A percentile compares a stretch with the other conserved stretches of the same genome.
These are phyloP conservation scores for Psilocybe azurescens DNA, from an alignment of 768 basidiomycete genomes.

Conservation along the genomic window DNA sequence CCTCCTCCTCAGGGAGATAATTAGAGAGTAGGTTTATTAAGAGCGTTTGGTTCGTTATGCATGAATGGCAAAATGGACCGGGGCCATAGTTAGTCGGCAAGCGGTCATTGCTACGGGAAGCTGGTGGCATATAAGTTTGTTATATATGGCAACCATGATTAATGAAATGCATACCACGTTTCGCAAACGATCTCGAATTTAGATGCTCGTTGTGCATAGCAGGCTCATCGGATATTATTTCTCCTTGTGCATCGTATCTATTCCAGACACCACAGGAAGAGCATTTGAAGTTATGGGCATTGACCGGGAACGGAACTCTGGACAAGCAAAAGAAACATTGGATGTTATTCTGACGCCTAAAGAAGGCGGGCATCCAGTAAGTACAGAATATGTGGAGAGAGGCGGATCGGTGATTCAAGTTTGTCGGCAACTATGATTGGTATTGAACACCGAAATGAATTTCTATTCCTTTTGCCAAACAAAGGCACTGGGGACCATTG, in stretches of 20 bases:
- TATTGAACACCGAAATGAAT: constrained; percentile 1
- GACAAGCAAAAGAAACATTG: constrained; percentile 81
- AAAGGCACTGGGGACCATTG: neutral
- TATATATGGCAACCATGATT: neutral
- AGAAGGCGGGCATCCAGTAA: constrained; percentile 45
- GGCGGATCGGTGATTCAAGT: too few relatives aligned
- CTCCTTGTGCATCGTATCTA: constrained; percentile 69
- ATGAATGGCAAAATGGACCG: constrained; percentile 82
- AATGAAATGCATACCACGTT: constrained; percentile 56
- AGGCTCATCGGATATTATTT: constrained; percentile 85
- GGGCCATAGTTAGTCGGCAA: constrained; percentile 66
- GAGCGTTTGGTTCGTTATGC: constrained; percentile 92
- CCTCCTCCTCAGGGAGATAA: constrained; percentile 82
- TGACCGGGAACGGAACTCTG: constrained; percentile 42
- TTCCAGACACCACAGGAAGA: constrained; percentile 76
- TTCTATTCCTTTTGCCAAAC: constrained; percentile 17
- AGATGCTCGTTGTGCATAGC: constrained; percentile 85
- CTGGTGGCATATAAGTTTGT: constrained; percentile 36
- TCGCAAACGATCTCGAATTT: constrained; percentile 72
- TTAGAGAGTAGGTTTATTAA: constrained; percentile 86
- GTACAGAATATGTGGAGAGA: neutral
- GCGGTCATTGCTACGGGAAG: constrained; percentile 71
- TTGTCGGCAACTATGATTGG: neutral
- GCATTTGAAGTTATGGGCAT: constrained; percentile 68
- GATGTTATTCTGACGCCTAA: constrained; percentile 54